Evolutionary conservation across 2,329 filamentous ascomycete species (phyloP).

Genomic region (Fusarium tricinctum): DNA sequence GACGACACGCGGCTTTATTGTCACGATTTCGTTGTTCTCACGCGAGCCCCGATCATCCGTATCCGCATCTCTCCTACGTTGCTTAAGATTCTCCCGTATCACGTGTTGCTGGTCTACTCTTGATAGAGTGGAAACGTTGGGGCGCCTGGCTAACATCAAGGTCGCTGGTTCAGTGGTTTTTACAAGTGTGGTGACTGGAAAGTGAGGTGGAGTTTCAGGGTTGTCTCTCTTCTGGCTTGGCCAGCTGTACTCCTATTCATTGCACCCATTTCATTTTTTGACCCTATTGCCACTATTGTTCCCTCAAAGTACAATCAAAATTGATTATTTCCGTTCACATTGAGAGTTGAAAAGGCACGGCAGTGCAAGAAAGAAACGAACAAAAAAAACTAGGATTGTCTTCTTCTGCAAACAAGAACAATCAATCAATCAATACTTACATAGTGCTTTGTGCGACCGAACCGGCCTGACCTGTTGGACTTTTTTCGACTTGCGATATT

Average conservation of each 20-base stretch:
- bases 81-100: constrained; percentile 21
- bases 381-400: constrained; percentile 48
- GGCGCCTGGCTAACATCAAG: constrained; percentile 50
- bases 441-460: constrained; percentile 51
- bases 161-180: constrained; percentile 52
- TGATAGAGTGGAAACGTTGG: constrained; percentile 42
- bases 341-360: constrained; percentile 56
- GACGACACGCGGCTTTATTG: constrained; percentile 14
- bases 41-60: constrained; percentile 19
- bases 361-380: constrained; percentile 56
- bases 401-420: constrained; percentile 46
- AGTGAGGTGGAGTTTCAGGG: constrained; percentile 56
- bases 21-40: constrained; percentile 25
- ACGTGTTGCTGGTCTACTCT: constrained; percentile 45
- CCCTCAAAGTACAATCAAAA: constrained; percentile 65
- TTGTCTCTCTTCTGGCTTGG: constrained; percentile 55
- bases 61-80: constrained; percentile 6
- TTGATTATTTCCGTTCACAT: constrained; percentile 63
- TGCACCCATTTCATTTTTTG: constrained; percentile 51
- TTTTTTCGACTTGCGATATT: constrained; percentile 35
- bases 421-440: constrained; percentile 52
- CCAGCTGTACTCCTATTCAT: constrained; percentile 59
- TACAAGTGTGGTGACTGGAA: constrained; percentile 53
- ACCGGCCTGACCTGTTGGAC: constrained; percentile 28
- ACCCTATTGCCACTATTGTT: constrained; percentile 55